Percentiles rank a stretch among this genome's conserved stretches.
phyloP scores from a whole-genome alignment of 2,329 filamentous ascomycete genomes.

The Arthrobotrys iridis region DNA sequence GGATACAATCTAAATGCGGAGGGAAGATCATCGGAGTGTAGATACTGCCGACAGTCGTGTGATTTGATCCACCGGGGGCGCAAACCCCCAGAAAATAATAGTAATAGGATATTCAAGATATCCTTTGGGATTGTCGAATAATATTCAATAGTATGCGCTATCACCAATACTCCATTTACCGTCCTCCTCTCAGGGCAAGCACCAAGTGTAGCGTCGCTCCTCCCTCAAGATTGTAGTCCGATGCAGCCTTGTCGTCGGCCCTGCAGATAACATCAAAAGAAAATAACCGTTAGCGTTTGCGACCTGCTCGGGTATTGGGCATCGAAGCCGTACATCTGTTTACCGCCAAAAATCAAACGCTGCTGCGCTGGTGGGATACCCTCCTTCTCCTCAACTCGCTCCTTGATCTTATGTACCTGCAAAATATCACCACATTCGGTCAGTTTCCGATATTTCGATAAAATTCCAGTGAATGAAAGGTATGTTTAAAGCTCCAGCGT shows the following conservation, averaged over 20 bases:
- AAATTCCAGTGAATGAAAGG: too few species aligned
- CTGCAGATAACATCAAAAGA: constrained; percentile 64
- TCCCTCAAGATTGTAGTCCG: constrained; percentile 88
- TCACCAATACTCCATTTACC: constrained; percentile 5
- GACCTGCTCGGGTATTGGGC: neutral
- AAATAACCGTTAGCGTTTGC: neutral
- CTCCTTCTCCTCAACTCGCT: constrained; percentile 98
- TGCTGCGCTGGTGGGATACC: constrained; percentile 97
- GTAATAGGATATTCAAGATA: too few species aligned
- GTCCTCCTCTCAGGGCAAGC: constrained; percentile 86
- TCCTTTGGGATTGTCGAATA: too few species aligned
- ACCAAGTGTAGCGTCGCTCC: constrained; percentile 95
- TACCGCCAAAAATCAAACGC: constrained; percentile 93
- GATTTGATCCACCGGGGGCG: too few species aligned
- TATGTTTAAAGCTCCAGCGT: neutral
- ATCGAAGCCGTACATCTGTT: constrained; percentile 79
- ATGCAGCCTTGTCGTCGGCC: constrained; percentile 92
- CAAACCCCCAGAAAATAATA: too few species aligned
- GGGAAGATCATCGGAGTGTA: neutral
- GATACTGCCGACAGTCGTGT: too few species aligned
- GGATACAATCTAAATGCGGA: constrained; percentile 19
- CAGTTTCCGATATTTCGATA: neutral
- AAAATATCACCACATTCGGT: constrained; percentile 1
- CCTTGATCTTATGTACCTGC: constrained; percentile 96
- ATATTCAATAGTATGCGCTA: neutral